These are phyloP conservation scores for Nematocida major DNA, from an alignment of 371 early-diverging fungal species.

Conservation along the genomic window DNA sequence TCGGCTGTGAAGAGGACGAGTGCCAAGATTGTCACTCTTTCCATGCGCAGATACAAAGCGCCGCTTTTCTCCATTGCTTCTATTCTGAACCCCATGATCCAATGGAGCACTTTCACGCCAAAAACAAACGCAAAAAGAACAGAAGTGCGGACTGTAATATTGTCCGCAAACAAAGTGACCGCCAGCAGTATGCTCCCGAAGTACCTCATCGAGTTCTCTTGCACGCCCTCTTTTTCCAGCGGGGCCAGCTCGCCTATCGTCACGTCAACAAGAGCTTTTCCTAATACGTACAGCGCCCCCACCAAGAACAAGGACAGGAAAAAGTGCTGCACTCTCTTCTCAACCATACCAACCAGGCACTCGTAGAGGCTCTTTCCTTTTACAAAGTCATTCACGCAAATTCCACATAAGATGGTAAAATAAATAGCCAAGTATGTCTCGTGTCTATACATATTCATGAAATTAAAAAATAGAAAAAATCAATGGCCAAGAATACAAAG, in stretches of 20 bases:
- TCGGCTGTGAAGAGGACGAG: neutral
- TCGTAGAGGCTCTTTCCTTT: conserved; percentile 38
- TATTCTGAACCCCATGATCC: conserved; percentile 53
- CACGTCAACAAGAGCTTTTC: neutral
- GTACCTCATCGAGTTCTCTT: conserved; percentile 56
- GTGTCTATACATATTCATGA: conserved; percentile 36
- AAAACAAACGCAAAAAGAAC: conserved; percentile 56
- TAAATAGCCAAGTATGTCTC: conserved; percentile 23
- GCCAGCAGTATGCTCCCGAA: conserved; percentile 57
- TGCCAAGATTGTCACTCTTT: neutral
- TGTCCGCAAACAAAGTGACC: conserved; percentile 58
- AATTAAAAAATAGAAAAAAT: conserved; percentile 41
- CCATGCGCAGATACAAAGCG: neutral
- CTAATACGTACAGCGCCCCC: conserved; percentile 41
- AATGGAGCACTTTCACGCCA: conserved; percentile 51
- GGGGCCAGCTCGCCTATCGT: conserved; percentile 43
- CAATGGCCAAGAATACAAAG: neutral
- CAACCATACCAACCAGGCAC: conserved; percentile 28
- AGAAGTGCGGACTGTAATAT: conserved; percentile 49
- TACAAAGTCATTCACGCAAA: conserved; percentile 2
- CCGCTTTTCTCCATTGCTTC: conserved; percentile 25
- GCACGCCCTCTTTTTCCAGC: conserved; percentile 54
- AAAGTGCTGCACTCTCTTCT: conserved; percentile 57
- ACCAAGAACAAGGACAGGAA: conserved; percentile 53
- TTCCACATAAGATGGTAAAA: neutral